These are phyloP conservation scores for Trypanosomatidae sp. DNA, from an alignment of 208 protist genomes.

Conservation along the genomic window DNA sequence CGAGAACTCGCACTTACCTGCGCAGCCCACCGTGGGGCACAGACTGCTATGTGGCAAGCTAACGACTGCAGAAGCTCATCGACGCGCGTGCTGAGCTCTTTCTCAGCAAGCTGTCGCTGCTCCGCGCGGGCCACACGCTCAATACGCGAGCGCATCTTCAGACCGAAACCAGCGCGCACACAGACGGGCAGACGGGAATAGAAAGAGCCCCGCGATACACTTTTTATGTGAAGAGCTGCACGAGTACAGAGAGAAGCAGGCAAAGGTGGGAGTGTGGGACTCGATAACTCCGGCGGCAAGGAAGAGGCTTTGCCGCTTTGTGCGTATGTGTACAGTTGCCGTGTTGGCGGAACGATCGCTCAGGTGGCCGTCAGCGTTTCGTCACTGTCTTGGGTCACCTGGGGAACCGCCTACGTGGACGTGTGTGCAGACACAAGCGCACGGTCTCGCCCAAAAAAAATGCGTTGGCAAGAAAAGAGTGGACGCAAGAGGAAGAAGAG, in stretches of 20 bases:
- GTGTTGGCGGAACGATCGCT: background rate
- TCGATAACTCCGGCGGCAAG: background rate
- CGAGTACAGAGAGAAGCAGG: background rate
- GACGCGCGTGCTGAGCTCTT: conserved; percentile 1
- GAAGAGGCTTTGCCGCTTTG: background rate
- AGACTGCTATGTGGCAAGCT: background rate
- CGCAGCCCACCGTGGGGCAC: background rate
- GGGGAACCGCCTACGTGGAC: background rate
- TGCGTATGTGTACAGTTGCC: background rate
- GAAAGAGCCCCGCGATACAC: background rate
- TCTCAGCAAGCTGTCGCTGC: background rate
- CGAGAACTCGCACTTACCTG: background rate
- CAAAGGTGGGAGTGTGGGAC: background rate
- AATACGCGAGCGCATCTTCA: conserved; percentile 20
- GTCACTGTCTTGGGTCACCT: background rate
- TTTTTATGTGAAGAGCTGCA: background rate
- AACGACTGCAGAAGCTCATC: background rate
- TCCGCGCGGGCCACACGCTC: conserved; percentile 16
- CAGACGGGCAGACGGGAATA: background rate
- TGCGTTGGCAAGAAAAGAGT: background rate
- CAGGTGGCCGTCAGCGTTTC: background rate
- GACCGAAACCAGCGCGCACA: background rate
- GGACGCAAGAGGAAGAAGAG: background rate
- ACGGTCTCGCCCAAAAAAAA: background rate
- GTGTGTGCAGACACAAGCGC: background rate